phyloP scores from a whole-genome alignment of 352 stramenopile species.

The Thraustotheca clavata region DNA sequence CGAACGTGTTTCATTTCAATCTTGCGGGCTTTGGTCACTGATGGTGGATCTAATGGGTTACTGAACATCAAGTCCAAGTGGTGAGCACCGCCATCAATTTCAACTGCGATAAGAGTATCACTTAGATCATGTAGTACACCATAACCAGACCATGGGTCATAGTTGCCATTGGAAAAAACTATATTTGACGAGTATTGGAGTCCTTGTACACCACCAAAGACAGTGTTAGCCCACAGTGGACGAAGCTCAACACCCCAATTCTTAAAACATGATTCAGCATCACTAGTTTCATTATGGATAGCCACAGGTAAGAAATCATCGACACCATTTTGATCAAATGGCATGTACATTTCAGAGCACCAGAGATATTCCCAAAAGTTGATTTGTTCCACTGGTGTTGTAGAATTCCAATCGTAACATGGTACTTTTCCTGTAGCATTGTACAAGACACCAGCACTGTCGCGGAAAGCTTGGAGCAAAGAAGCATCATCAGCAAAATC shows the following conservation, averaged over 20 bases:
- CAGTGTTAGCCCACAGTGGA: conserved; percentile 51
- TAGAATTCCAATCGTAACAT: conserved; percentile 55
- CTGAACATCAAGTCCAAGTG: conserved; percentile 91
- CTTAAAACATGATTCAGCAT: conserved; percentile 51
- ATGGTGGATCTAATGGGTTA: conserved; percentile 70
- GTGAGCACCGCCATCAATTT: conserved; percentile 70
- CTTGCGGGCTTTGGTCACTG: conserved; percentile 54
- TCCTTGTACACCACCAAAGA: conserved; percentile 63
- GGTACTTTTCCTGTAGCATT: conserved; percentile 51
- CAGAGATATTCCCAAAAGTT: conserved; percentile 77
- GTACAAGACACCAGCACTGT: conserved; percentile 63
- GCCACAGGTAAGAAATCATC: conserved; percentile 84
- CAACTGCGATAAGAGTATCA: conserved; percentile 58
- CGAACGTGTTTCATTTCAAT: conserved; percentile 70
- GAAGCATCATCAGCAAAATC: conserved; percentile 30
- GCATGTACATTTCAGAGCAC: conserved; percentile 73
- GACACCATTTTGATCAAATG: conserved; percentile 50
- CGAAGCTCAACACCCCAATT: conserved; percentile 58
- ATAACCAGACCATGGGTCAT: conserved; percentile 88
- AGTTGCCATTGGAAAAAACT: conserved; percentile 91
- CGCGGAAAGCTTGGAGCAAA: conserved; percentile 43
- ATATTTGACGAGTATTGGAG: conserved; percentile 85
- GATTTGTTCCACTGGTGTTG: conserved; percentile 32
- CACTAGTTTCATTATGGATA: conserved; percentile 49
- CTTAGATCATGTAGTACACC: conserved; percentile 68